Base-by-base conservation (phyloP, 2,329 filamentous ascomycete species). In the Aspergillus novofumigatus region DNA sequence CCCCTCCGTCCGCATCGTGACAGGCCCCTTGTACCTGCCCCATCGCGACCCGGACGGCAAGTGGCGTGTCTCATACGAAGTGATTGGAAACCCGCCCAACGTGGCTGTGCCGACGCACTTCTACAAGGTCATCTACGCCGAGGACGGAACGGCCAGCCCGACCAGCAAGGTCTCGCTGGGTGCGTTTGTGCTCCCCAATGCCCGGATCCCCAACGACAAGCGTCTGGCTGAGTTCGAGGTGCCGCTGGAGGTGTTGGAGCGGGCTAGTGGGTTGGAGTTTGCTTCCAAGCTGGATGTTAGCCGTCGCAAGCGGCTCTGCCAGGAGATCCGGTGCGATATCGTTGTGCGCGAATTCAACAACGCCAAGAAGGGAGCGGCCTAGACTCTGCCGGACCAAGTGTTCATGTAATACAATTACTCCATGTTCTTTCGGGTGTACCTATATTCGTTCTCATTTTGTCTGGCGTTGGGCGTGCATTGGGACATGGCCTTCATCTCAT, bases 61-160 rank as follows among this genome's bases (percentile, higher is more conserved):
- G 80, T 99, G 92, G 92, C 88, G 92, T 65, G 92, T 97, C 57
- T 87, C 83, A 59, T 97, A 99, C 79, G 94, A 99, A 79, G 89
- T 99, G 58, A 96, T 99, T 66, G 94, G 94, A 42, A 89, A 82
- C 71, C 94, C 94, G 63, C 93, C 94, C 7, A 95, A 92, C 68
- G 89, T 99, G 55, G 92, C 94, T 26, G 94, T 99, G 53, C 94
- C 94, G 3, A 99, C 94, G 23, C 94, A 99, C 75, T 99, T 99
- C 78, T 99, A 96, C 84, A 99, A 99, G 80, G 91, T 99, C 69
- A 94, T 99, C 66, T 96, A 94, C 69, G 94, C 91, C 26, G 94
- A 99, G 77, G 91, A 96, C 69, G 90, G 89, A 3, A 78, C 75
- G 1, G 75, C 70, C 9, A 69, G 66, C 23, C 81, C 81, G 26